Evolutionary conservation across 345 rosid genomes (phyloP), one percentile per base, ranked within the genome.

Genomic region (Jatropha curcas): DNA sequence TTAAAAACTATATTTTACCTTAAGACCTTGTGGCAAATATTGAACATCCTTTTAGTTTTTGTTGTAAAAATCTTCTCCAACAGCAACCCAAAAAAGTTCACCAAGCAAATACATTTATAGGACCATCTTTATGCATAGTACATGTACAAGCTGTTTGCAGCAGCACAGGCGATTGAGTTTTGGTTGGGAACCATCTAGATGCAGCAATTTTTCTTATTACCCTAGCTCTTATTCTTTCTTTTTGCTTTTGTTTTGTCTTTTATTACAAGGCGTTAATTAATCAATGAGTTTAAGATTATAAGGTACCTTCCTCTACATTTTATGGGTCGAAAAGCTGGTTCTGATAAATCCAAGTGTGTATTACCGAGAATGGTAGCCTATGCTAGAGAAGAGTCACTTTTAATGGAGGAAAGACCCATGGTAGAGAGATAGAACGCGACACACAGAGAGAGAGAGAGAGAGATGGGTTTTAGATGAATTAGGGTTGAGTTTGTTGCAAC

Each of bases 131-230:
- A 95, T 61, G 99, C 97, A 80, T 83, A 91, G 77, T 96, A 96
- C 99, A 96, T 96, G 89, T 96, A 96, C 87, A 96, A 82, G 88
- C 98, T 96, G 87, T 93, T 96, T 78, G 96, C 92, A 66, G 99
- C 95, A 10, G 99, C 99, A 74, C 99, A 96, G 75, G 99, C 99
- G 22, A 96, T 87, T 24, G 97, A 87, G 74, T 91, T 90, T 81
- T 91, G 0, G 82, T 85, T 7, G 99, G 99, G 81, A 93, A 98
- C 99, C 99, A 91, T 14, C 97, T 55, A 96, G 84, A 83, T 96
- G 99, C 74, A 93, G 88, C 86, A 96, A 74, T 84, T 96, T 96
- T 41, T n/a, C n/a, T n/a, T n/a, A n/a, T n/a, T n/a, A n/a, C n/a
- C n/a, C n/a, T n/a, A n/a, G n/a, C n/a, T n/a, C n/a, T n/a, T n/a